Conservation (phyloP, 2,329 filamentous ascomycete genomes). For the Ophiocordyceps robertsii region DNA sequence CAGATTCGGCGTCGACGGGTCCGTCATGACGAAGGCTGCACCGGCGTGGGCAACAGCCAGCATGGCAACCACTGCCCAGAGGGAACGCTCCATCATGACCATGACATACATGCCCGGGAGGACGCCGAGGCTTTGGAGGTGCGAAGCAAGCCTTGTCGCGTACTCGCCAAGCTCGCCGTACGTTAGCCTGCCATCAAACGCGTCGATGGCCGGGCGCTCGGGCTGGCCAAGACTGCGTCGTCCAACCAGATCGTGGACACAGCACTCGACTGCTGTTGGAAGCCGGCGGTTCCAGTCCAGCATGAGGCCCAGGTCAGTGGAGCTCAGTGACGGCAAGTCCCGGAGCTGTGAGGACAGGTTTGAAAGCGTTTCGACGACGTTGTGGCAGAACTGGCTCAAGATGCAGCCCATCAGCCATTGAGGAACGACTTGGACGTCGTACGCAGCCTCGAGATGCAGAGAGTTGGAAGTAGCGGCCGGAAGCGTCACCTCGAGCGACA, state of each 20-base stretch:
- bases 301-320: not conserved
- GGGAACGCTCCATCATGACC: not conserved
- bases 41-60: slow-evolving; percentile 17
- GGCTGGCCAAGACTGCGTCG: not conserved
- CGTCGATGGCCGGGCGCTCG: not conserved
- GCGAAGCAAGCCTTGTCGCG: slow-evolving; percentile 1
- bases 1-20: slow-evolving; percentile 6
- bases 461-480: not conserved
- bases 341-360: not conserved
- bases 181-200: slow-evolving; percentile 1
- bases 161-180: slow-evolving; percentile 4
- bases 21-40: slow-evolving; percentile 16
- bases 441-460: not conserved
- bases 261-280: not conserved
- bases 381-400: slow-evolving; percentile 1
- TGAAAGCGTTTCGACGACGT: not conserved
- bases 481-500: not conserved
- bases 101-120: not conserved
- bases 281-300: not conserved
- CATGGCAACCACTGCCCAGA: slow-evolving; percentile 6
- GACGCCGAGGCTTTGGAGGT: slow-evolving; percentile 1
- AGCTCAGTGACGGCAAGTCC: not conserved
- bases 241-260: slow-evolving; percentile 2
- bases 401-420: slow-evolving; percentile 1
- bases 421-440: not conserved